A percentile compares a stretch with the other conserved stretches of the same genome.
phyloP scores from a whole-genome alignment of 1,284 basidiomycete genomes.

The Irpex rosettiformis region DNA sequence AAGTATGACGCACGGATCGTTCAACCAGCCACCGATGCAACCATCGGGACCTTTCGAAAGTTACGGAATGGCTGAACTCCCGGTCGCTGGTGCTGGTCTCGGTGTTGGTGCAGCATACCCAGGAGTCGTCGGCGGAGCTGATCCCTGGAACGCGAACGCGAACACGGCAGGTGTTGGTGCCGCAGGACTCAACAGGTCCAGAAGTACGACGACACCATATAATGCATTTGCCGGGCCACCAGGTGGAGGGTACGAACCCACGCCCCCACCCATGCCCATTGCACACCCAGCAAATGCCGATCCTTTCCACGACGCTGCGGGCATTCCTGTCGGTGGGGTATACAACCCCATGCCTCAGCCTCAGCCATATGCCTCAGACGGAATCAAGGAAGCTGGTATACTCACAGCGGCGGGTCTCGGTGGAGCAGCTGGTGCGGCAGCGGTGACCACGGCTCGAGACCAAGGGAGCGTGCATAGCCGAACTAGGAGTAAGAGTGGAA shows the following conservation, averaged over 20 bases:
- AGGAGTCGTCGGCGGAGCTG: too few species aligned
- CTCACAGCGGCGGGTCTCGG: slow-evolving; percentile 24
- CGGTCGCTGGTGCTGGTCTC: slow-evolving; percentile 21
- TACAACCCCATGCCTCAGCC: slow-evolving; percentile 5
- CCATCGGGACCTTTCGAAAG: slow-evolving; percentile 28
- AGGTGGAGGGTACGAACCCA: not conserved
- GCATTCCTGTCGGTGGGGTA: not conserved
- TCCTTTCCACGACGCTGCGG: slow-evolving; percentile 18
- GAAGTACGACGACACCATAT: slow-evolving; percentile 28
- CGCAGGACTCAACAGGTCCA: slow-evolving; percentile 26
- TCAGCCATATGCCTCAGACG: slow-evolving; percentile 14
- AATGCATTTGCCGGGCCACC: slow-evolving; percentile 29
- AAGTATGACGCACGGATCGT: slow-evolving; percentile 63
- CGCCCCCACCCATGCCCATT: slow-evolving; percentile 8
- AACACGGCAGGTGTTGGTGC: slow-evolving; percentile 26
- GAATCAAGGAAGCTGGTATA: slow-evolving; percentile 16
- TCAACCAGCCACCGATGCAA: slow-evolving; percentile 45
- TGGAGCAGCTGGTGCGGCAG: slow-evolving; percentile 33
- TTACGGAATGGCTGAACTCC: slow-evolving; percentile 53
- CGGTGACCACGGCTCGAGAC: slow-evolving; percentile 21
- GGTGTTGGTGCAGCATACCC: not conserved
- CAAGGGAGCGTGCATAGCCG: slow-evolving; percentile 6
- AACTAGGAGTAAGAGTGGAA: not conserved
- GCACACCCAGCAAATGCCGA: slow-evolving; percentile 16
- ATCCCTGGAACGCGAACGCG: not conserved